A percentile compares a stretch with the other conserved stretches of the same genome.
Evolutionary conservation across 2,329 filamentous ascomycete species (phyloP).

Genomic region (Penicillium sumatraense): DNA sequence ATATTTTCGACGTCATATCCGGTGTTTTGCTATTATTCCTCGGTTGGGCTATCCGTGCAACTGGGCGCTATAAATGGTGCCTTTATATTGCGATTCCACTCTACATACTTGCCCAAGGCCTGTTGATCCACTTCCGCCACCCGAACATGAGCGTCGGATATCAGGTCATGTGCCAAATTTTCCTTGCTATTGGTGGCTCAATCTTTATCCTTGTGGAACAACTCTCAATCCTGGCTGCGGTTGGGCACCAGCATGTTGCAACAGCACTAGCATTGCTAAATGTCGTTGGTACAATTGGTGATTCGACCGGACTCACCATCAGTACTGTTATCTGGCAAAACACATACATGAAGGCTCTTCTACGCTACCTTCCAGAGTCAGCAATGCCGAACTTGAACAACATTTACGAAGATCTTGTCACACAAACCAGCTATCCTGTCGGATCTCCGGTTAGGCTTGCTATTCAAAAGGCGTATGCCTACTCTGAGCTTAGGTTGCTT

Average conservation of each 20-base stretch:
- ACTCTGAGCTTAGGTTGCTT: conserved; percentile 58
- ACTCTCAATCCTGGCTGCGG: conserved; percentile 59
- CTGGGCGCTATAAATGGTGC: conserved; percentile 59
- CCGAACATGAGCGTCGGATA: conserved; percentile 55
- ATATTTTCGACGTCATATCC: conserved; percentile 57
- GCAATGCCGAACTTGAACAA: conserved; percentile 34
- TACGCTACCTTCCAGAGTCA: conserved; percentile 48
- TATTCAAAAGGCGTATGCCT: conserved; percentile 65
- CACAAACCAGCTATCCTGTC: conserved; percentile 46
- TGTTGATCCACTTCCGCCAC: conserved; percentile 62
- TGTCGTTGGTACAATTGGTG: conserved; percentile 61
- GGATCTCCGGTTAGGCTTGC: conserved; percentile 58
- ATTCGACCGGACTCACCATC: conserved; percentile 60
- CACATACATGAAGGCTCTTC: conserved; percentile 56
- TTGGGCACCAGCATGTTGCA: conserved; percentile 61
- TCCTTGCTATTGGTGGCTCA: conserved; percentile 61
- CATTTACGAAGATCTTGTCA: conserved; percentile 53
- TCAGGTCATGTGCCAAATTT: conserved; percentile 63
- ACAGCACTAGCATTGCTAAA: conserved; percentile 61
- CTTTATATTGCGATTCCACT: conserved; percentile 59
- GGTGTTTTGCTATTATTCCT: conserved; percentile 61
- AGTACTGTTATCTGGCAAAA: conserved; percentile 66
- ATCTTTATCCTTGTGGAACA: conserved; percentile 60
- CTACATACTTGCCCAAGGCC: conserved; percentile 57
- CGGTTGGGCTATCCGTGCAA: conserved; percentile 55